Percentiles rank a stretch among this genome's conserved stretches.
Conservation (phyloP, 345 rosid species). For the Eucalyptus marginata region DNA sequence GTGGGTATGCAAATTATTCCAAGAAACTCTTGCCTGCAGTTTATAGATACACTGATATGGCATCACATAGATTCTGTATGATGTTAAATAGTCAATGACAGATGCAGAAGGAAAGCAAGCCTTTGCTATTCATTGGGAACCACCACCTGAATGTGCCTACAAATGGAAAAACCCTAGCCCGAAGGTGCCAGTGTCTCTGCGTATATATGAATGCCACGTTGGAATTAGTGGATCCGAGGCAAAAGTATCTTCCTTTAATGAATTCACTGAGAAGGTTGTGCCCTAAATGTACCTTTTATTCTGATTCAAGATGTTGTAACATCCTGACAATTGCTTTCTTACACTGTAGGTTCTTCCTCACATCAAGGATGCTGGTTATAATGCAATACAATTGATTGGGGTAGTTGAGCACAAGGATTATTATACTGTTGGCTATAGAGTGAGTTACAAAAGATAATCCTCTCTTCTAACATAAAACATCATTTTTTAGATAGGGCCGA, state of each 20-base stretch:
- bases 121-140: conserved; percentile 96
- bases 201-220: conserved; percentile 92
- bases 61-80: neutral
- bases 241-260: conserved; percentile 63
- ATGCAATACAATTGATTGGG: conserved; percentile 89
- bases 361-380: conserved; percentile 82
- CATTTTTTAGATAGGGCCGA: neutral
- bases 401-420: conserved; percentile 94
- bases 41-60: neutral
- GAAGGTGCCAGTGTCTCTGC: conserved; percentile 62
- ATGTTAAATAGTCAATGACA: conserved; percentile 1
- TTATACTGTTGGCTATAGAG: conserved; percentile 86
- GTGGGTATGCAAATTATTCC: neutral
- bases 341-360: conserved; percentile 77
- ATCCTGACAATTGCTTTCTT: neutral
- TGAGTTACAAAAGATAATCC: conserved; percentile 13
- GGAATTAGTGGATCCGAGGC: conserved; percentile 92
- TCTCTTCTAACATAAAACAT: neutral
- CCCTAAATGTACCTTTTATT: neutral
- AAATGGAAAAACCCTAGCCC: conserved; percentile 68
- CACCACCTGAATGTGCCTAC: conserved; percentile 65
- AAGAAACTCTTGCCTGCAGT: neutral
- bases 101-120: conserved; percentile 69
- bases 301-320: neutral
- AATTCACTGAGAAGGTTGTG: conserved; percentile 67